These are phyloP conservation scores for Cymbopogon flexuosus DNA, from an alignment of 202 grass and related monocot genomes.

Conservation along the genomic window DNA sequence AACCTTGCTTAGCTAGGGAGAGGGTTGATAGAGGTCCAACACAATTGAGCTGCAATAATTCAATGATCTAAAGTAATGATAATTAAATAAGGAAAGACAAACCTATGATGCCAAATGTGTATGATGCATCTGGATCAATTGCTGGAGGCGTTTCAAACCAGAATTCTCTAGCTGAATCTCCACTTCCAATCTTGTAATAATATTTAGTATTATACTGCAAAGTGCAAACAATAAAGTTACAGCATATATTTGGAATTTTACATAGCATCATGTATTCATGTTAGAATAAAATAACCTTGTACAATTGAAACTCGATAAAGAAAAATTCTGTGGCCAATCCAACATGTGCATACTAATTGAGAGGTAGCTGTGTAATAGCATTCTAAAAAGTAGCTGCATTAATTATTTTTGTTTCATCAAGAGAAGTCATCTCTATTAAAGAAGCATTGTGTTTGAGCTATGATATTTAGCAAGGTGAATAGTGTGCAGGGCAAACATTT, in stretches of 20 bases:
- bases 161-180: conserved; percentile 71
- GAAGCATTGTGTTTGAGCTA: background rate
- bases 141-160: conserved; percentile 90
- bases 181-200: conserved; percentile 85
- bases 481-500: background rate
- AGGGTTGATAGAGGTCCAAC: conserved; percentile 8
- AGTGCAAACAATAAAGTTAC: conserved; percentile 9
- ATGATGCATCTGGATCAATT: conserved; percentile 74
- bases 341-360: background rate
- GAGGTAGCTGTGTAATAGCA: background rate
- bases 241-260: conserved; percentile 8
- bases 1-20: background rate
- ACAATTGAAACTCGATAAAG: background rate
- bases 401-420: conserved; percentile 12
- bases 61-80: background rate
- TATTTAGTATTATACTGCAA: conserved; percentile 83
- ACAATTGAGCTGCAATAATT: background rate
- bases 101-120: conserved; percentile 92
- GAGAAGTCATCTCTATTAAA: background rate
- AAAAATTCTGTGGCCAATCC: background rate
- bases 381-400: background rate
- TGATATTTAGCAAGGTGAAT: background rate
- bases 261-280: background rate
- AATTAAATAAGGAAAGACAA: conserved; percentile 23
- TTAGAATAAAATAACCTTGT: conserved; percentile 1